These are phyloP conservation scores for Phaffia tasmanica DNA, from an alignment of 768 basidiomycete species.

Conservation along the genomic window DNA sequence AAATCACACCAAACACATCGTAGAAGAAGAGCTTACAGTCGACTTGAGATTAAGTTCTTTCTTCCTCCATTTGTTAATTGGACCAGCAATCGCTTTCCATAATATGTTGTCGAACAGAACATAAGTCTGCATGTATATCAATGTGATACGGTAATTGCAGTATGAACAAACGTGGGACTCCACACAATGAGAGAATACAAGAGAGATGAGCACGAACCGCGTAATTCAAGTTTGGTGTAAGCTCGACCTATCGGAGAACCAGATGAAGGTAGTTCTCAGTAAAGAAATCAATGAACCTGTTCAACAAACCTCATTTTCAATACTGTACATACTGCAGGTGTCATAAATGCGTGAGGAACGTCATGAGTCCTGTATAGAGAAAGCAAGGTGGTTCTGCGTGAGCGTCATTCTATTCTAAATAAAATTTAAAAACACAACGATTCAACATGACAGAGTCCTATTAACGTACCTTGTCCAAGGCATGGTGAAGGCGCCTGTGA, in stretches of 20 bases:
- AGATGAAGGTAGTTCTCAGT: too few relatives aligned
- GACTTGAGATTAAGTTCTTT: constrained; percentile 44
- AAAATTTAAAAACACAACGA: too few relatives aligned
- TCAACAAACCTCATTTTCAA: background rate
- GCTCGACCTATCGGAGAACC: constrained; percentile 45
- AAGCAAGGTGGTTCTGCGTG: background rate
- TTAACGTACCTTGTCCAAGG: constrained; percentile 44
- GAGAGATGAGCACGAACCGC: background rate
- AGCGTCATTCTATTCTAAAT: background rate
- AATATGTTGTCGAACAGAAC: constrained; percentile 56
- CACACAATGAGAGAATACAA: background rate
- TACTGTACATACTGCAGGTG: constrained; percentile 23
- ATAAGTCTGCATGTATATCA: constrained; percentile 39
- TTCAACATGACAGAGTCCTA: too few relatives aligned
- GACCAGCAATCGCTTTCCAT: constrained; percentile 55
- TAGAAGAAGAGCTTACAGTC: constrained; percentile 35
- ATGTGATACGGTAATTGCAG: background rate
- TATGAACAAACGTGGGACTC: background rate
- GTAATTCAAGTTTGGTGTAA: constrained; percentile 49
- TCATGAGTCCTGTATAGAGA: constrained; percentile 44
- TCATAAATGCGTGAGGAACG: constrained; percentile 56
- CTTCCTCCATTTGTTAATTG: constrained; percentile 57
- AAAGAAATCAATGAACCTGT: background rate
- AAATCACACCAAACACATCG: background rate
- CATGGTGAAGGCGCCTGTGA: constrained; percentile 47